phyloP scores from a whole-genome alignment of 768 basidiomycete genomes.

The Tulasnella sp. region DNA sequence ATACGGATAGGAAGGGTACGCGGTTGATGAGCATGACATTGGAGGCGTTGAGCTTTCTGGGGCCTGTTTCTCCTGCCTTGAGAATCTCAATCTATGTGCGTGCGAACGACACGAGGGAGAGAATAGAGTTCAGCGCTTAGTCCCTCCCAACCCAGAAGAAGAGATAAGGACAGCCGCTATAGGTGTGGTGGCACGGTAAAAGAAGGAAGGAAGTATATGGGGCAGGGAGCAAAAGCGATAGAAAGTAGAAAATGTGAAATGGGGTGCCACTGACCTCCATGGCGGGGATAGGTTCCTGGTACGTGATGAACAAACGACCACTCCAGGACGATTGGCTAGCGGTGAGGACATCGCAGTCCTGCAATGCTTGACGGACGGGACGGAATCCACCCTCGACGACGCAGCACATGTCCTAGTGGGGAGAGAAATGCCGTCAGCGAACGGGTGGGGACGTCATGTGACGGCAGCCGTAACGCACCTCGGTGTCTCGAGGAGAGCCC shows the following conservation, averaged over 20 bases:
- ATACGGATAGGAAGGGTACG: constrained; percentile 63
- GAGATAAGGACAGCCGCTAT: constrained; percentile 59
- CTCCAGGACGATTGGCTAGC: constrained; percentile 76
- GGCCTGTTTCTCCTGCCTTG: constrained; percentile 20
- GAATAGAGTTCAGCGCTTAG: not conserved
- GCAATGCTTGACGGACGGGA: constrained; percentile 66
- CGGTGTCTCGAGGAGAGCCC: constrained; percentile 54
- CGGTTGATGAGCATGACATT: constrained; percentile 62
- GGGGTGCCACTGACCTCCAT: constrained; percentile 51
- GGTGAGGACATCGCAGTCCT: constrained; percentile 55
- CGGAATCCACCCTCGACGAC: constrained; percentile 81
- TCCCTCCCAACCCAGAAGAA: not conserved
- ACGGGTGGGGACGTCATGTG: too few relatives aligned
- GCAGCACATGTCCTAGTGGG: constrained; percentile 67
- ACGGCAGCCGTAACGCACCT: too few relatives aligned
- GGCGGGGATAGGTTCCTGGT: constrained; percentile 65
- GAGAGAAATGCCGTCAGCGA: constrained; percentile 21
- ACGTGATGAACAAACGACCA: constrained; percentile 69
- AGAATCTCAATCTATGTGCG: constrained; percentile 21
- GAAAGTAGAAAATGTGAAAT: not conserved
- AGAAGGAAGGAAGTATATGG: not conserved
- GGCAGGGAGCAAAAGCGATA: too few relatives aligned
- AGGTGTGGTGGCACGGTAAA: not conserved
- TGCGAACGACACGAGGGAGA: not conserved
- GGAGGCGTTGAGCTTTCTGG: constrained; percentile 61